Evolutionary conservation across 2,329 filamentous ascomycete species (phyloP).

Genomic region (Epichloe sp.): DNA sequence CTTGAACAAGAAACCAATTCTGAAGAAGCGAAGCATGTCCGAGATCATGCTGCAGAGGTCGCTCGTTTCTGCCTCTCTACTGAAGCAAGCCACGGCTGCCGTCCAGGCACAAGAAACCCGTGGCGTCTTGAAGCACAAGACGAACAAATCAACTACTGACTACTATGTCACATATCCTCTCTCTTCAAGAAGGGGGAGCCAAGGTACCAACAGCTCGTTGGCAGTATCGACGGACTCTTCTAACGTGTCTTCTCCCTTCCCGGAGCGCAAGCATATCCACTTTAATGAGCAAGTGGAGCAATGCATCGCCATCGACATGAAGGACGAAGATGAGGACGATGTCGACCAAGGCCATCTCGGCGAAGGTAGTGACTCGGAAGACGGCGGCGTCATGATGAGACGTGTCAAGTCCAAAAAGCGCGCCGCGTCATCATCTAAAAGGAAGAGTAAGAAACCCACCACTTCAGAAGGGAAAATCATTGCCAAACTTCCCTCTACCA

Average conservation of each 20-base stretch:
- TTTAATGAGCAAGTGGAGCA: conserved; percentile 95
- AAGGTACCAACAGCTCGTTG: conserved; percentile 47
- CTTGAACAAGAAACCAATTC: conserved; percentile 66
- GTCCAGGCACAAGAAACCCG: conserved; percentile 67
- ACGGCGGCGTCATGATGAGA: conserved; percentile 79
- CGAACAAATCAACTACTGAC: conserved; percentile 55
- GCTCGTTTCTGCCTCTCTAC: conserved; percentile 71
- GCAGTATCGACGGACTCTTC: conserved; percentile 59
- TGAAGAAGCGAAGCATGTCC: conserved; percentile 94
- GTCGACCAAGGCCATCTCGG: conserved; percentile 39
- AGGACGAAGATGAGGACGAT: conserved; percentile 64
- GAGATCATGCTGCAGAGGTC: conserved; percentile 89
- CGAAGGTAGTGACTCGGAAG: conserved; percentile 58
- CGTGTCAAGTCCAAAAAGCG: conserved; percentile 44
- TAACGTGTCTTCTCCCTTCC: conserved; percentile 47
- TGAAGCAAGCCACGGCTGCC: conserved; percentile 79
- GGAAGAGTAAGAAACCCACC: conserved; percentile 21
- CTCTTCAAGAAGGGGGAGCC: conserved; percentile 46
- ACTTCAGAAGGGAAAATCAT: conserved; percentile 70
- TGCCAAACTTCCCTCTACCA: conserved; percentile 76
- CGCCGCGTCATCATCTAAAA: conserved; percentile 32
- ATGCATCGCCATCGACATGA: conserved; percentile 84
- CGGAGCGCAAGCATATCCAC: conserved; percentile 74
- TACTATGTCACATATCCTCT: conserved; percentile 55
- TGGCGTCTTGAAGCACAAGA: conserved; percentile 36